Evolutionary conservation across 192 early-diverging fungal species (phyloP).

Genomic region (Backusella macrospora): DNA sequence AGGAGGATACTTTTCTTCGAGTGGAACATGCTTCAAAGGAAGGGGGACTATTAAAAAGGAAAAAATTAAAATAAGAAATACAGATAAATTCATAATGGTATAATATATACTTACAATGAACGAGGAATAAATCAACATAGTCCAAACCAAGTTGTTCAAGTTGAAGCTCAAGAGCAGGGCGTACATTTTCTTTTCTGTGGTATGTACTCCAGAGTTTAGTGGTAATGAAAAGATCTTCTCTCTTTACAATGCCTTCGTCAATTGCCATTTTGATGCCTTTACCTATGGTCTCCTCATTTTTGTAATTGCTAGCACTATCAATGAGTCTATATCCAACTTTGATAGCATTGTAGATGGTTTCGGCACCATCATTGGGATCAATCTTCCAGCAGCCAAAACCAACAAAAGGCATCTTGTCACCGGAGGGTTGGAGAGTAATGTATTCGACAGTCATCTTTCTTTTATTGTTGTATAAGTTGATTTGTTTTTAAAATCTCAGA

Average conservation of each 20-base stretch:
- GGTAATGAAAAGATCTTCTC: conserved; percentile 49
- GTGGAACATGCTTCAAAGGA: conserved; percentile 55
- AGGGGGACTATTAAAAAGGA: conserved; percentile 36
- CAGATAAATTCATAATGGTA: neutral
- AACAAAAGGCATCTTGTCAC: conserved; percentile 55
- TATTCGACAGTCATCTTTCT: conserved; percentile 8
- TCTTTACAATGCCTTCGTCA: conserved; percentile 53
- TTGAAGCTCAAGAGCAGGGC: conserved; percentile 52
- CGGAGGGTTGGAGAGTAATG: conserved; percentile 43
- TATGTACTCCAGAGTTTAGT: conserved; percentile 67
- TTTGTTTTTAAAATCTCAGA: neutral
- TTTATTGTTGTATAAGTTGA: neutral
- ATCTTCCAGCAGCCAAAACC: conserved; percentile 61
- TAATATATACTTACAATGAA: conserved; percentile 56
- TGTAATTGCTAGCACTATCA: conserved; percentile 64
- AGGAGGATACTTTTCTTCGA: conserved; percentile 46
- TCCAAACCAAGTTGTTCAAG: conserved; percentile 55
- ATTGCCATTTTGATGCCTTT: conserved; percentile 55
- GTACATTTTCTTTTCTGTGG: conserved; percentile 54
- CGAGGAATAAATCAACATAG: conserved; percentile 70
- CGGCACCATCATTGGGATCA: conserved; percentile 40
- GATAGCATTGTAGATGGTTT: conserved; percentile 47
- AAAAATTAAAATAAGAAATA: neutral
- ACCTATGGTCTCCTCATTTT: conserved; percentile 67
- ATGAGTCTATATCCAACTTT: conserved; percentile 42